phyloP scores from a whole-genome alignment of 331 rosid genomes.

The Malus hybrid region DNA sequence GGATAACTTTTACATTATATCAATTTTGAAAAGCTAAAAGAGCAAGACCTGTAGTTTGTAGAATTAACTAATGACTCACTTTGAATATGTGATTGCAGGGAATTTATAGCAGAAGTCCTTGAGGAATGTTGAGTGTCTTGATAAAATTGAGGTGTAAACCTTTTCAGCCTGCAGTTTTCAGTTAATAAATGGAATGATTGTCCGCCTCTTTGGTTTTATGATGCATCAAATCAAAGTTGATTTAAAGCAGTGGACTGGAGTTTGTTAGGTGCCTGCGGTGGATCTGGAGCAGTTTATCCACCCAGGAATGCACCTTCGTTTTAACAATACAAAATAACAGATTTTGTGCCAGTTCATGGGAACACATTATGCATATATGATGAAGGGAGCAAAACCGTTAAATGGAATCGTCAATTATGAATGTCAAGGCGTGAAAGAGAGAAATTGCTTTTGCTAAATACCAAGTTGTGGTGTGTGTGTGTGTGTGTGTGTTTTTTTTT shows the following conservation, averaged over 20 bases:
- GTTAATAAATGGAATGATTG: neutral
- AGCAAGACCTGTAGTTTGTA: neutral
- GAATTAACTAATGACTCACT: neutral
- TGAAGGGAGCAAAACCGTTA: no score
- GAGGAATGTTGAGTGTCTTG: constrained; percentile 14
- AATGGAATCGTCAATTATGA: no score
- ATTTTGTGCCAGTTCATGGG: neutral
- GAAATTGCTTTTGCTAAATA: no score
- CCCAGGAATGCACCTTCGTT: neutral
- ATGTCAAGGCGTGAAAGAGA: no score
- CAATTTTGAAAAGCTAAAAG: neutral
- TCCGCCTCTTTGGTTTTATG: neutral
- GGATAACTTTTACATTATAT: neutral
- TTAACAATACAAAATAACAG: neutral
- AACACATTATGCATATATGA: no score
- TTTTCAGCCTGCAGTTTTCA: neutral
- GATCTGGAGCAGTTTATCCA: neutral
- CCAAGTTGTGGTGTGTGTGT: no score
- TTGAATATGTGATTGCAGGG: constrained; percentile 18
- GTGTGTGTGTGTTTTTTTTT: no score
- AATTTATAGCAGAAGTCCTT: neutral
- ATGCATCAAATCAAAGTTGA: neutral
- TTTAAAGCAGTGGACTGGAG: neutral
- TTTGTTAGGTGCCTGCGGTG: neutral
- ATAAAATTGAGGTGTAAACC: constrained; percentile 12